These are phyloP conservation scores for Penicillium manginii DNA, from an alignment of 495 filamentous ascomycete species.

Conservation along the genomic window DNA sequence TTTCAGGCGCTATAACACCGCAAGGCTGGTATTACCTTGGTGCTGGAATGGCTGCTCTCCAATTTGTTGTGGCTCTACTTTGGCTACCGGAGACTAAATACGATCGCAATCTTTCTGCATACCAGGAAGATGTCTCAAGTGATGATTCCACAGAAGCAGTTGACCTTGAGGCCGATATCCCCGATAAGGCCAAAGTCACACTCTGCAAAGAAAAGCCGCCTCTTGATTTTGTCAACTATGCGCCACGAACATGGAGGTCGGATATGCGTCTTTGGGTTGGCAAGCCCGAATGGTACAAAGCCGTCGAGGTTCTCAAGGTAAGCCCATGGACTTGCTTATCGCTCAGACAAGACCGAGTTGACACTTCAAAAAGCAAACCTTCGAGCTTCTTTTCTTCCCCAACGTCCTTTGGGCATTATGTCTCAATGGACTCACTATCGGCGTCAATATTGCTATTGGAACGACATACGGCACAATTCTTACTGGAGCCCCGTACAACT, in stretches of 20 bases:
- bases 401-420: constrained; percentile 44
- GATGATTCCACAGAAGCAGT: constrained; percentile 1
- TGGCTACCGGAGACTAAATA: constrained; percentile 72
- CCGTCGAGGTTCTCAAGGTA: constrained; percentile 28
- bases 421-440: constrained; percentile 42
- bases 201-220: constrained; percentile 27
- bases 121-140: constrained; percentile 22
- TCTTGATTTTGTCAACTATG: constrained; percentile 28
- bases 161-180: constrained; percentile 1
- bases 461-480: constrained; percentile 42
- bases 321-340: not conserved
- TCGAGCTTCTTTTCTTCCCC: constrained; percentile 35
- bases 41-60: constrained; percentile 27
- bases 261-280: constrained; percentile 36
- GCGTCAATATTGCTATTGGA: constrained; percentile 42
- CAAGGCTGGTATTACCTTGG: constrained; percentile 44
- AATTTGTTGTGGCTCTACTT: constrained; percentile 64
- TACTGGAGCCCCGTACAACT: constrained; percentile 36
- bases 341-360: not conserved
- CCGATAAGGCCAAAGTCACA: constrained; percentile 4
- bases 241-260: constrained; percentile 27
- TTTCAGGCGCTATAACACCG: constrained; percentile 38
- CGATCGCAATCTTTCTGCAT: constrained; percentile 24
- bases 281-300: constrained; percentile 31
- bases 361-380: constrained; percentile 5